Evolutionary conservation across 129 eudicot genomes (phyloP).

Genomic region (Saposhnikovia divaricata): DNA sequence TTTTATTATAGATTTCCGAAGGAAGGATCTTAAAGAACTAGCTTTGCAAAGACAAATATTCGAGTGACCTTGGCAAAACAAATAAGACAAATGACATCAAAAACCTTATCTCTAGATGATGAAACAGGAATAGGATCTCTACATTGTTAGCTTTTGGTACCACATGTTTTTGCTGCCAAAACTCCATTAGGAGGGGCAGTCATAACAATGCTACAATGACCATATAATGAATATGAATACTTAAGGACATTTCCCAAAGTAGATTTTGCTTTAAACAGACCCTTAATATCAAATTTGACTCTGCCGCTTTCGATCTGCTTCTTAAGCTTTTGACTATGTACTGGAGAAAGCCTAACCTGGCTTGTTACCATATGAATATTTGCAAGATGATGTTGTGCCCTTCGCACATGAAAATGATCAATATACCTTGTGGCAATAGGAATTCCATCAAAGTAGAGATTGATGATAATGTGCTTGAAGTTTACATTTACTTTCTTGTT

Average conservation of each 20-base stretch:
- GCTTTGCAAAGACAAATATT: not conserved
- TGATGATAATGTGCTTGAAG: slow-evolving; percentile 46
- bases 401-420: slow-evolving; percentile 50
- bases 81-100: not conserved
- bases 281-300: slow-evolving; percentile 41
- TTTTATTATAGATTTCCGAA: not conserved
- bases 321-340: slow-evolving; percentile 32
- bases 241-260: slow-evolving; percentile 61
- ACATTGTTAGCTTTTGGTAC: slow-evolving; percentile 35
- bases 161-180: slow-evolving; percentile 47
- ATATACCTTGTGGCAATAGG: slow-evolving; percentile 63
- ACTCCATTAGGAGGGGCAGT: slow-evolving; percentile 76
- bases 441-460: slow-evolving; percentile 44
- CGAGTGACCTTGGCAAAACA: not conserved
- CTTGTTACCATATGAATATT: slow-evolving; percentile 62
- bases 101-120: not conserved
- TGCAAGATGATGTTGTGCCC: slow-evolving; percentile 30
- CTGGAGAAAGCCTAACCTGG: slow-evolving; percentile 56
- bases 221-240: slow-evolving; percentile 71
- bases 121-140: not conserved
- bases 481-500: slow-evolving; percentile 64
- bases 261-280: slow-evolving; percentile 58
- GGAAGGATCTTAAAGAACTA: not conserved
- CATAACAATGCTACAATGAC: slow-evolving; percentile 50
- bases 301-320: slow-evolving; percentile 49